Evolutionary conservation across 2,329 filamentous ascomycete species (phyloP), one percentile per base, ranked within the genome.

Genomic region (Ophiocordyceps camponoti-leonardi): DNA sequence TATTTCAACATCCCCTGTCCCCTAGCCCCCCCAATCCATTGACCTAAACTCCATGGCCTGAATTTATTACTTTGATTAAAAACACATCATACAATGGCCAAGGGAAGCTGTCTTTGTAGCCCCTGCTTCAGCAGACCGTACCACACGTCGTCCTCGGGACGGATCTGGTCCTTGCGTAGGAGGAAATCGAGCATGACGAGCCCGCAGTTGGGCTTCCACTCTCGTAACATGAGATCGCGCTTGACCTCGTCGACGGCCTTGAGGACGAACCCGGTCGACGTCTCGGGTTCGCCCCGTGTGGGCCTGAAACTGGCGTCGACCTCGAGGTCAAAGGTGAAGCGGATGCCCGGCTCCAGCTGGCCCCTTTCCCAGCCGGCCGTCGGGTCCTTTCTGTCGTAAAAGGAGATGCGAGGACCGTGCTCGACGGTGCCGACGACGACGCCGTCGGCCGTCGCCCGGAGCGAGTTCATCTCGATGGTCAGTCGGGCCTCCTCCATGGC

Each of bases 121-220:
- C 51, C 51, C 7, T 46, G 41, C n/a, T 43, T 45, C 33, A 62
- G 51, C 3, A 49, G 42, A 2, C 46, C 46, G 18, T 53, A 54
- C 6, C 50, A 48, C 20, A 48, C 50, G 35, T 58, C 55, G 5
- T 58, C 53, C 2, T 46, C 48, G 8, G 49, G 50, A 12, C 43
- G 50, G 39, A 62, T 47, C 31, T 56, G 53, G 5, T 54, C 51
- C 46, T 57, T 56, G 18, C 60, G 56, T 13, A 59, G 46, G 37
- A 65, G 47, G 44, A 63, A 65, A 41, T 63, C 59, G 22, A 65
- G 50, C 57, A 63, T 63, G n/a, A 62, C 60, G 6, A 64, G 49
- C n/a, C 55, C 62, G 42, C 59, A 62, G 44, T 63, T 64, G n/a
- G 61, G 61, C 51, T 65, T 65, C 62, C 62, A 65, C 26, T 46